phyloP scores from a whole-genome alignment of 2,329 filamentous ascomycete species.

The Ophiocordyceps unilateralis region DNA sequence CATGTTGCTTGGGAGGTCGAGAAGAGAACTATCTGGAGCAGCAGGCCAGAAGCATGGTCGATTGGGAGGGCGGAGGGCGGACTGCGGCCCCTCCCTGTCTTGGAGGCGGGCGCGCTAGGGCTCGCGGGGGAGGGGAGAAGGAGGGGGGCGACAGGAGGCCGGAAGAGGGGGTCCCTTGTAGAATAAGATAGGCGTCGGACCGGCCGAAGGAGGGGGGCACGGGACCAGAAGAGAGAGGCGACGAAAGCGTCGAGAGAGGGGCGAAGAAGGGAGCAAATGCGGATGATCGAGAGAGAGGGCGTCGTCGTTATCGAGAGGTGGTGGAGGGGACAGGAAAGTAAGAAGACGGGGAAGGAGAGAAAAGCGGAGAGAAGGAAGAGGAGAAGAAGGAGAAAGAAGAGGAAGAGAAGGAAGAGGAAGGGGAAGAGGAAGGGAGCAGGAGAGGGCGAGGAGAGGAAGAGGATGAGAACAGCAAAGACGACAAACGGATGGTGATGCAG shows the following conservation, averaged over 20 bases:
- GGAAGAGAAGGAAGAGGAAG: background rate
- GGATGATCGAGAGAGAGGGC: background rate
- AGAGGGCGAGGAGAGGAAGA: background rate
- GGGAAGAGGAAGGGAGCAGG: background rate
- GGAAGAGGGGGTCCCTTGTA: background rate
- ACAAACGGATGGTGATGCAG: background rate
- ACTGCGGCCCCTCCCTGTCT: background rate
- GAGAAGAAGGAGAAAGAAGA: background rate
- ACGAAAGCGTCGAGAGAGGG: background rate
- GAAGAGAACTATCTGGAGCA: constrained; percentile 8
- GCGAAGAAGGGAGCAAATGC: background rate
- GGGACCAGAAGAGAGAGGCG: background rate
- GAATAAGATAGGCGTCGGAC: background rate
- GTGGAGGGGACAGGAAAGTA: background rate
- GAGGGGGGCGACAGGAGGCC: too few species aligned
- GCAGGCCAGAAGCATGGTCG: constrained; percentile 9
- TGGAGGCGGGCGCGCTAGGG: background rate
- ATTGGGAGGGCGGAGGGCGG: background rate
- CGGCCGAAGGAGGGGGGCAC: background rate
- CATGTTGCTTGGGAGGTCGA: constrained; percentile 45
- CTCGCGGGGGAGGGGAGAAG: background rate
- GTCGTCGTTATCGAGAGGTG: background rate
- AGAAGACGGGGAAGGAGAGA: background rate
- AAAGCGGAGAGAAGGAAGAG: background rate
- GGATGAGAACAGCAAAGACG: background rate